phyloP scores from a whole-genome alignment of 2,329 filamentous ascomycete genomes.

The Colletotrichum spinosum region DNA sequence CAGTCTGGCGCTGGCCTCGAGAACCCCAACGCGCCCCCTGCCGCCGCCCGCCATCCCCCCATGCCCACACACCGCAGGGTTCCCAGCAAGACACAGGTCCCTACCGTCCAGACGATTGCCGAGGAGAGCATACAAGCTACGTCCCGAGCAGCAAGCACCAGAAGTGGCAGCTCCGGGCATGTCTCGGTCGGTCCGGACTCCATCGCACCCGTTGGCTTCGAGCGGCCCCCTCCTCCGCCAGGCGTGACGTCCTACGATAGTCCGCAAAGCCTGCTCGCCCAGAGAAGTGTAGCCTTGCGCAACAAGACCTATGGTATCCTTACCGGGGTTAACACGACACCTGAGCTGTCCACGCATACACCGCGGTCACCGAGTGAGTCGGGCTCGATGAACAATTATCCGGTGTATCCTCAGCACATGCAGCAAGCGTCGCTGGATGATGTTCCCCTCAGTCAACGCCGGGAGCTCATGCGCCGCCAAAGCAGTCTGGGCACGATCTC shows the following conservation, averaged over 20 bases:
- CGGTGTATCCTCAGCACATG: slow-evolving; percentile 40
- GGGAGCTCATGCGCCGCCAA: slow-evolving; percentile 67
- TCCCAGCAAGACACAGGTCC: slow-evolving; percentile 25
- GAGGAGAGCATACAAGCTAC: slow-evolving; percentile 11
- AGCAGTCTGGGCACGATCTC: slow-evolving; percentile 51
- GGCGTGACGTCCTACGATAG: slow-evolving; percentile 63
- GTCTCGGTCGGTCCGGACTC: slow-evolving; percentile 39
- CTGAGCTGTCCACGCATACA: slow-evolving; percentile 40
- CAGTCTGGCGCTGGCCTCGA: slow-evolving; percentile 13
- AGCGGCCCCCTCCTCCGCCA: slow-evolving; percentile 41
- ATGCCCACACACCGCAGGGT: slow-evolving; percentile 29
- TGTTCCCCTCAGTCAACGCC: slow-evolving; percentile 77
- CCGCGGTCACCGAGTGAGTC: slow-evolving; percentile 53
- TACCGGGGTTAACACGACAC: slow-evolving; percentile 41
- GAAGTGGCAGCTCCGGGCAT: slow-evolving; percentile 26
- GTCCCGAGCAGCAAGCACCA: slow-evolving; percentile 8
- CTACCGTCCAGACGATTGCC: slow-evolving; percentile 28
- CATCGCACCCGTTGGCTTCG: slow-evolving; percentile 26
- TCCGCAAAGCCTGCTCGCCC: slow-evolving; percentile 66
- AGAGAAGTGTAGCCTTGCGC: slow-evolving; percentile 66
- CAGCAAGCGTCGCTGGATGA: slow-evolving; percentile 64
- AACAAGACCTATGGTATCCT: slow-evolving; percentile 61
- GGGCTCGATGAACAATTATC: slow-evolving; percentile 53
- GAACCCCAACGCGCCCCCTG: background rate
- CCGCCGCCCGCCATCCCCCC: slow-evolving; percentile 12